Evolutionary conservation across 2,329 filamentous ascomycete genomes (phyloP).

Genomic region (Juglanconis sp.): DNA sequence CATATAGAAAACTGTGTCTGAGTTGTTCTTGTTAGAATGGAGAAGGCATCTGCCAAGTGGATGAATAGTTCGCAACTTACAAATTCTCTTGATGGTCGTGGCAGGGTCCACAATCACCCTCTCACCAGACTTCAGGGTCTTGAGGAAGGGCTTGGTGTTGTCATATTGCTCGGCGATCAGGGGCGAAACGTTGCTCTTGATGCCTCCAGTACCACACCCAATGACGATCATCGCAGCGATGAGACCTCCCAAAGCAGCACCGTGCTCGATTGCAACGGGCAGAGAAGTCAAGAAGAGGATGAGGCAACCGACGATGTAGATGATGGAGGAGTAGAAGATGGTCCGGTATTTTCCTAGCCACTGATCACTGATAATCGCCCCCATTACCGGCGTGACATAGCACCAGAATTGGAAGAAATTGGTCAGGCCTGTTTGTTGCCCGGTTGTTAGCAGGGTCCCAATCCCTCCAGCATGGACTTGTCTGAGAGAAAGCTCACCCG

Average conservation of each 20-base stretch:
- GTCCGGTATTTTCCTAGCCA: slow-evolving; percentile 18
- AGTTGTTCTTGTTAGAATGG: background rate
- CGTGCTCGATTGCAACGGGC: slow-evolving; percentile 16
- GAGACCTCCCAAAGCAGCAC: slow-evolving; percentile 16
- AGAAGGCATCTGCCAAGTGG: background rate
- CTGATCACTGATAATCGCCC: slow-evolving; percentile 14
- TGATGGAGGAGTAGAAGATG: slow-evolving; percentile 15
- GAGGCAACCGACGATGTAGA: slow-evolving; percentile 14
- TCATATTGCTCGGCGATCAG: slow-evolving; percentile 65
- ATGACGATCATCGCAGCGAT: slow-evolving; percentile 17
- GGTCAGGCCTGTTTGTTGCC: slow-evolving; percentile 5
- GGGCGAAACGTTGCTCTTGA: slow-evolving; percentile 63
- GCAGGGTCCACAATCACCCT: slow-evolving; percentile 65
- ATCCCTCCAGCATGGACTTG: background rate
- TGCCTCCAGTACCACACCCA: slow-evolving; percentile 31
- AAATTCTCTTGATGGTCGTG: slow-evolving; percentile 41
- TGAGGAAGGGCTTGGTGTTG: slow-evolving; percentile 44
- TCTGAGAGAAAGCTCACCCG: background rate
- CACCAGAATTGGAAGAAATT: slow-evolving; percentile 19
- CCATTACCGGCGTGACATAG: slow-evolving; percentile 17
- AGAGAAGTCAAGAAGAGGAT: slow-evolving; percentile 17
- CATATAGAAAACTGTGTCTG: slow-evolving; percentile 58
- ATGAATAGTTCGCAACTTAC: background rate
- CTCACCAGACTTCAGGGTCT: slow-evolving; percentile 47
- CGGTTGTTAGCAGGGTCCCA: background rate